Percentiles rank a stretch among this genome's conserved stretches.
These are phyloP conservation scores for Lodderomyces jiufengensis DNA, from an alignment of 1,139 yeast genomes.

Conservation along the genomic window DNA sequence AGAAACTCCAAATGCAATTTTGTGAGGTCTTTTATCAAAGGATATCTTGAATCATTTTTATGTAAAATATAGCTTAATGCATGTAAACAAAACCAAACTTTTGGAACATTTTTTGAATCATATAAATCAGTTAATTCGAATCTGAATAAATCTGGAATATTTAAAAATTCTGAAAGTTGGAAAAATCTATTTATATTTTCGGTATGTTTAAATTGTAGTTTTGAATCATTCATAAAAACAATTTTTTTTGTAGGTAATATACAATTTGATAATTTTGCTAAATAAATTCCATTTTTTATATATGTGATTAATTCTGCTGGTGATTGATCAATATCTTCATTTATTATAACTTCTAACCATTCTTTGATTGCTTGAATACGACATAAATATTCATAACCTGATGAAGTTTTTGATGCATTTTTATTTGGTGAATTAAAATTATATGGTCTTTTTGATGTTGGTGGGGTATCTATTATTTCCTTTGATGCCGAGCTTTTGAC, in stretches of 20 bases:
- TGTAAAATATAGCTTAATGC: constrained; percentile 72
- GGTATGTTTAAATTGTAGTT: constrained; percentile 82
- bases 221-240: constrained; percentile 42
- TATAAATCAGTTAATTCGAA: constrained; percentile 91
- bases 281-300: constrained; percentile 76
- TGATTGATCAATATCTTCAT: constrained; percentile 55
- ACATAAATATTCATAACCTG: constrained; percentile 78
- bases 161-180: constrained; percentile 62
- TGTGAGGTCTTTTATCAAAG: constrained; percentile 60
- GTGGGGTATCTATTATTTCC: background rate
- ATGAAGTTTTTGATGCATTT: constrained; percentile 28
- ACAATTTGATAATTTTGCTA: constrained; percentile 74
- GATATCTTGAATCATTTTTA: constrained; percentile 51
- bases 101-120: constrained; percentile 89
- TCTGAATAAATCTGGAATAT: constrained; percentile 80
- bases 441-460: background rate
- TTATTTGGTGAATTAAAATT: constrained; percentile 25
- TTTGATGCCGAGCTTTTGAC: constrained; percentile 7
- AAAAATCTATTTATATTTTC: constrained; percentile 90
- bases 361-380: constrained; percentile 82
- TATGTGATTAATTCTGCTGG: constrained; percentile 49
- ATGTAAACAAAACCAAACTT: constrained; percentile 90
- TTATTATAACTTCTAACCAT: constrained; percentile 36
- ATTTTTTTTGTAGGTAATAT: constrained; percentile 64
- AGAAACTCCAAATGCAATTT: constrained; percentile 55